Conservation (phyloP, 768 basidiomycete species). For the Cubamyces sp. region DNA sequence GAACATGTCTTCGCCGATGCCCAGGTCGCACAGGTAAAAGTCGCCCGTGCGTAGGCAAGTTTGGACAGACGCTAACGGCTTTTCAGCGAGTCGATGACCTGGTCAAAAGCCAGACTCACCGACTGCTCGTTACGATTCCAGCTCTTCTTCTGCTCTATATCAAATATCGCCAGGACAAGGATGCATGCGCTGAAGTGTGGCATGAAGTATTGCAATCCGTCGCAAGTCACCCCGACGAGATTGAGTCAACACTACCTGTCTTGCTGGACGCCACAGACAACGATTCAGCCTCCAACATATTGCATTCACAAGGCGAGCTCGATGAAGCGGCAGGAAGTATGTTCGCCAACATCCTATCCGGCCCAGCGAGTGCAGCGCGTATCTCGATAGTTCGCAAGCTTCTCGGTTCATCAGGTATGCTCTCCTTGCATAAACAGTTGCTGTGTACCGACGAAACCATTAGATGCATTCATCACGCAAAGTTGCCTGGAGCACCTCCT, state of each 20-base stretch:
- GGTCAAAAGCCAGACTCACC: slow-evolving; percentile 42
- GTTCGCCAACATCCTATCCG: slow-evolving; percentile 43
- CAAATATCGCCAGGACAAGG: slow-evolving; percentile 41
- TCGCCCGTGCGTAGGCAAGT: background rate
- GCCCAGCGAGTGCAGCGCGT: slow-evolving; percentile 31
- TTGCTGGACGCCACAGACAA: slow-evolving; percentile 48
- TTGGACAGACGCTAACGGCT: background rate
- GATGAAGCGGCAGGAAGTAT: slow-evolving; percentile 47
- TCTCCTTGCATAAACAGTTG: background rate
- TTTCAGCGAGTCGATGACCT: slow-evolving; percentile 51
- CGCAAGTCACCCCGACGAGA: slow-evolving; percentile 39
- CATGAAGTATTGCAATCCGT: slow-evolving; percentile 49
- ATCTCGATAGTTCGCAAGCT: slow-evolving; percentile 43
- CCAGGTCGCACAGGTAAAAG: slow-evolving; percentile 48
- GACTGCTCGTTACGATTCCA: slow-evolving; percentile 46
- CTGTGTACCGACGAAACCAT: background rate
- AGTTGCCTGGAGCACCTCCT: slow-evolving; percentile 39
- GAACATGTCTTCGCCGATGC: slow-evolving; percentile 50
- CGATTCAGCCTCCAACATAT: slow-evolving; percentile 45
- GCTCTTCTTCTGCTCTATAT: slow-evolving; percentile 58
- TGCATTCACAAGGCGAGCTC: slow-evolving; percentile 50
- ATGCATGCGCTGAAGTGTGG: slow-evolving; percentile 46
- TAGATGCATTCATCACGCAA: slow-evolving; percentile 37
- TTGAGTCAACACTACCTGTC: slow-evolving; percentile 37
- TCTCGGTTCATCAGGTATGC: slow-evolving; percentile 47